Evolutionary conservation across 345 rosid species (phyloP).

Genomic region (Aquilaria yunnanensis): DNA sequence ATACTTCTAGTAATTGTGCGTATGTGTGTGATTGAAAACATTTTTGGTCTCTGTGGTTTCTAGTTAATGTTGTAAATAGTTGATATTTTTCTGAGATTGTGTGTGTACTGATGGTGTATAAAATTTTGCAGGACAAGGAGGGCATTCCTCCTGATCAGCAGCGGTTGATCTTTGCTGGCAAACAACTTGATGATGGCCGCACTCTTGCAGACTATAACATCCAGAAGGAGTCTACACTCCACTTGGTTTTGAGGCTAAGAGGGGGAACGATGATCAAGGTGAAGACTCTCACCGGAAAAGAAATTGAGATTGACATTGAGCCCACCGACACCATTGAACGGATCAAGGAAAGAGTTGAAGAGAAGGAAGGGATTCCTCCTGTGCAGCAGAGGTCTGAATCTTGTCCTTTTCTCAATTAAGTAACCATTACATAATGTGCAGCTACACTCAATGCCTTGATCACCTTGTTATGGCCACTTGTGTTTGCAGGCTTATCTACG

Average conservation of each 20-base stretch:
- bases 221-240: constrained; percentile 96
- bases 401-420: not conserved
- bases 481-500: constrained; percentile 70
- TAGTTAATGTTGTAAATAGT: no score
- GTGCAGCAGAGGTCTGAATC: constrained; percentile 75
- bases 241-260: constrained; percentile 81
- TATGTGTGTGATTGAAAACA: no score
- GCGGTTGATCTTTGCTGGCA: constrained; percentile 90
- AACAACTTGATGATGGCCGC: constrained; percentile 92
- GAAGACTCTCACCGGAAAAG: constrained; percentile 91
- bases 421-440: no score
- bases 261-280: constrained; percentile 99
- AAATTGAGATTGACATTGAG: constrained; percentile 92
- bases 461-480: not conserved
- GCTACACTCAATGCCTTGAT: not conserved
- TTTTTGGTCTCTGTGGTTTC: no score
- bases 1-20: no score
- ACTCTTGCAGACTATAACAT: constrained; percentile 89
- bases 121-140: constrained; percentile 67
- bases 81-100: no score
- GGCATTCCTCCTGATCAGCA: constrained; percentile 98
- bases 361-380: constrained; percentile 98
- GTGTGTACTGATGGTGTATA: constrained; percentile 1
- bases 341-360: constrained; percentile 92
- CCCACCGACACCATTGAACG: constrained; percentile 92